Evolutionary conservation across 1,284 basidiomycete species (phyloP).

Genomic region (Ustilago lituana): DNA sequence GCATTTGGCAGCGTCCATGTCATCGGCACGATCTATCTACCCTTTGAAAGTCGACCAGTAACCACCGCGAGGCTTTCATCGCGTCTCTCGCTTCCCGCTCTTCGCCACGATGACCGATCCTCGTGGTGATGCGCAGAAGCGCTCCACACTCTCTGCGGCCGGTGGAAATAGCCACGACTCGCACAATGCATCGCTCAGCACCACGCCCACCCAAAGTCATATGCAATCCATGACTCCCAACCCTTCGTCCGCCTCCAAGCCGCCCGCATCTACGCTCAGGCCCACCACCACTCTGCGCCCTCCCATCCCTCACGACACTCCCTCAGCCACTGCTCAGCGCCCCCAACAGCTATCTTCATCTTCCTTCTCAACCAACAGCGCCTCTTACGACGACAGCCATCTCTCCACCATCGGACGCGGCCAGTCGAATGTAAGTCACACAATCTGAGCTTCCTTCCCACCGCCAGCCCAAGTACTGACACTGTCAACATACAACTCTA

Average conservation of each 20-base stretch:
- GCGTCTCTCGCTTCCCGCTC: neutral
- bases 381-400: slow-evolving; percentile 29
- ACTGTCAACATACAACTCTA: too few species aligned
- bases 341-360: slow-evolving; percentile 26
- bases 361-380: slow-evolving; percentile 20
- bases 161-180: slow-evolving; percentile 35
- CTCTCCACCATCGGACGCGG: slow-evolving; percentile 32
- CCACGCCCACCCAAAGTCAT: slow-evolving; percentile 51
- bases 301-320: slow-evolving; percentile 26
- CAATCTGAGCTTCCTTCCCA: neutral
- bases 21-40: too few species aligned
- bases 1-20: too few species aligned
- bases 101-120: slow-evolving; percentile 15
- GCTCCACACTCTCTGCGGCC: slow-evolving; percentile 5
- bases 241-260: slow-evolving; percentile 28
- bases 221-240: slow-evolving; percentile 28
- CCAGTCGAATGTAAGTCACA: slow-evolving; percentile 25
- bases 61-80: too few species aligned
- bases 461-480: too few species aligned
- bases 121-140: slow-evolving; percentile 40
- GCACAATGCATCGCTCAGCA: slow-evolving; percentile 47
- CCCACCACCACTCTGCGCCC: slow-evolving; percentile 28
- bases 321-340: slow-evolving; percentile 8
- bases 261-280: slow-evolving; percentile 19
- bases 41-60: too few species aligned